Percentiles rank a stretch among this genome's conserved stretches.
These are phyloP conservation scores for Tolypocladium amazonense DNA, from an alignment of 2,329 filamentous ascomycete genomes.

Conservation along the genomic window DNA sequence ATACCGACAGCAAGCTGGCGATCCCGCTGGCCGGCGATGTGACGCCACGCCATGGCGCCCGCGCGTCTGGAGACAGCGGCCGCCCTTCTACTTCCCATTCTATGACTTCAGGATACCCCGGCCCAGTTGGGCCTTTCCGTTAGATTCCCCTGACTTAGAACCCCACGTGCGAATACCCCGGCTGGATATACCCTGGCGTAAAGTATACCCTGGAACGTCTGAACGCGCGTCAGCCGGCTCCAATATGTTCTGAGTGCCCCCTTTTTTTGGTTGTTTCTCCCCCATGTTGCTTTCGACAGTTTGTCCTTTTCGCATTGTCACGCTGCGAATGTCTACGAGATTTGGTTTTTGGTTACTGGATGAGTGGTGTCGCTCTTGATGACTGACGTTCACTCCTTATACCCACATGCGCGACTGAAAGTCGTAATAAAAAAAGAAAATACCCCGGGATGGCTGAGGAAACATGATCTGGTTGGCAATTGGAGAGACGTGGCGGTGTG, in stretches of 20 bases:
- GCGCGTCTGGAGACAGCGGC: constrained; percentile 82
- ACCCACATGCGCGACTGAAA: constrained; percentile 21
- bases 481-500: not conserved
- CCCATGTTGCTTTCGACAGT: constrained; percentile 8
- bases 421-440: constrained; percentile 19
- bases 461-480: constrained; percentile 12
- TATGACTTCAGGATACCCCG: constrained; percentile 92
- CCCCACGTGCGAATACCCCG: constrained; percentile 43
- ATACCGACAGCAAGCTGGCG: constrained; percentile 50
- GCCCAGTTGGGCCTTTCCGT: constrained; percentile 82
- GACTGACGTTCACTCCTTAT: constrained; percentile 23
- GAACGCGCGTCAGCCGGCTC: constrained; percentile 7
- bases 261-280: constrained; percentile 10
- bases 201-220: constrained; percentile 39
- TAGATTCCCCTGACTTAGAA: constrained; percentile 46
- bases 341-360: constrained; percentile 8
- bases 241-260: constrained; percentile 7
- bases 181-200: constrained; percentile 58
- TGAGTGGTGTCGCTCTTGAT: constrained; percentile 18
- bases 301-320: constrained; percentile 3
- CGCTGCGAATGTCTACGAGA: constrained; percentile 5
- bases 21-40: constrained; percentile 67
- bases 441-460: constrained; percentile 17
- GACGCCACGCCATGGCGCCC: constrained; percentile 73
- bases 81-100: constrained; percentile 92